These are phyloP conservation scores for Asterella californica DNA, from an alignment of 225 moss, liverwort and hornwort genomes.

Conservation along the genomic window DNA sequence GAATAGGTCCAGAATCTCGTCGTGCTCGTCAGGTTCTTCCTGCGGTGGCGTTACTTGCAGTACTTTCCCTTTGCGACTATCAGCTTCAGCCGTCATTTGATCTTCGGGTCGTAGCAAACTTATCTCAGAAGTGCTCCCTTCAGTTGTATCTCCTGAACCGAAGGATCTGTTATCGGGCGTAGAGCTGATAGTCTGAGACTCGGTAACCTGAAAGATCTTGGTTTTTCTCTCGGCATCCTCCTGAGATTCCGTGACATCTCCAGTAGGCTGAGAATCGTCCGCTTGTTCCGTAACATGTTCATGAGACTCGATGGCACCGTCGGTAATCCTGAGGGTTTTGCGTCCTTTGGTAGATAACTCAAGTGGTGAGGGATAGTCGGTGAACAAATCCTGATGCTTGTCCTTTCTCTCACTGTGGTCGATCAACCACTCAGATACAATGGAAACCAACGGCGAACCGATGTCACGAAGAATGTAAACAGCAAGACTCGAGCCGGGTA, in stretches of 20 bases:
- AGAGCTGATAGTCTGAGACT: neutral
- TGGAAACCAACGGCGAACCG: conserved; percentile 20
- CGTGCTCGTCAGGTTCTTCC: conserved; percentile 29
- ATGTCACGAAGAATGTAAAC: conserved; percentile 25
- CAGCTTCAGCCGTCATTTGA: neutral
- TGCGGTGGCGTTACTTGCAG: conserved; percentile 16
- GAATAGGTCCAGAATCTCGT: conserved; percentile 30
- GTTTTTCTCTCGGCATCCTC: neutral
- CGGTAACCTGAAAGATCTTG: neutral
- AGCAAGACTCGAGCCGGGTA: conserved; percentile 18
- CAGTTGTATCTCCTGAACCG: conserved; percentile 1
- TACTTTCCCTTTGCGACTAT: conserved; percentile 15
- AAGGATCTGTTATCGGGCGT: neutral
- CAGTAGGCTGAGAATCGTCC: neutral
- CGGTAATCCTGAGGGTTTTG: neutral
- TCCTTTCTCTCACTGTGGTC: conserved; percentile 31
- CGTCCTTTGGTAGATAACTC: neutral
- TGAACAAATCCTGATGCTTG: conserved; percentile 24
- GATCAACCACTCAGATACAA: conserved; percentile 32
- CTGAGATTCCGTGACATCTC: no score
- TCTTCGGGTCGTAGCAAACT: neutral
- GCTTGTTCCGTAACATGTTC: neutral
- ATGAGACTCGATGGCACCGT: neutral
- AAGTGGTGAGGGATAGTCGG: neutral
- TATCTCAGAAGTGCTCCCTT: conserved; percentile 14